phyloP scores from a whole-genome alignment of 345 rosid genomes.

The Eucalyptus sp. region DNA sequence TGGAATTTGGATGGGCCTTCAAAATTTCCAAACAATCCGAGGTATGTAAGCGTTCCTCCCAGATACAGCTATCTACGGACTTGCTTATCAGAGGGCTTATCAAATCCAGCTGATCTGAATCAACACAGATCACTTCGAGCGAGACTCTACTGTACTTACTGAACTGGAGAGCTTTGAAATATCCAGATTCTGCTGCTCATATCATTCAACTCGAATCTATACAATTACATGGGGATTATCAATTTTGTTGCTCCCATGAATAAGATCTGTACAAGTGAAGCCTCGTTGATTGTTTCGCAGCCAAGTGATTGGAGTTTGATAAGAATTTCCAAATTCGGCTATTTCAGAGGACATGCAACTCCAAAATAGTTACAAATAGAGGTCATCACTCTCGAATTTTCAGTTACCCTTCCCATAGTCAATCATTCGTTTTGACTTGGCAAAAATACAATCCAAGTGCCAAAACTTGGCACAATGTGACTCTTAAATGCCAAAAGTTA shows the following conservation, averaged over 20 bases:
- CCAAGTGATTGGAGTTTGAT: slow-evolving; percentile 29
- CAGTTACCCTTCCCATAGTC: not conserved
- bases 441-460: too few species aligned
- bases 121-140: too few species aligned
- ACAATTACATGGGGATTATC: not conserved
- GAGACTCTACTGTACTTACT: too few species aligned
- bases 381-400: slow-evolving; percentile 9
- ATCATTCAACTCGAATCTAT: not conserved
- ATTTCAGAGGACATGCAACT: slow-evolving; percentile 33
- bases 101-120: too few species aligned
- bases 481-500: too few species aligned
- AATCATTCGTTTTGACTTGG: not conserved
- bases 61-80: too few species aligned
- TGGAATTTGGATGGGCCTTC: too few species aligned
- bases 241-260: not conserved
- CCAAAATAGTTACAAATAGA: slow-evolving; percentile 22
- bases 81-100: too few species aligned
- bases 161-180: not conserved
- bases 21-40: too few species aligned
- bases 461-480: too few species aligned
- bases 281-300: not conserved
- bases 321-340: slow-evolving; percentile 36
- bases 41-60: too few species aligned
- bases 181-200: not conserved
- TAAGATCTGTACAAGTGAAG: not conserved